A percentile compares a stretch with the other conserved stretches of the same genome.
These are phyloP conservation scores for Osmanthus fragrans DNA, from an alignment of 257 asterid genomes.

Conservation along the genomic window DNA sequence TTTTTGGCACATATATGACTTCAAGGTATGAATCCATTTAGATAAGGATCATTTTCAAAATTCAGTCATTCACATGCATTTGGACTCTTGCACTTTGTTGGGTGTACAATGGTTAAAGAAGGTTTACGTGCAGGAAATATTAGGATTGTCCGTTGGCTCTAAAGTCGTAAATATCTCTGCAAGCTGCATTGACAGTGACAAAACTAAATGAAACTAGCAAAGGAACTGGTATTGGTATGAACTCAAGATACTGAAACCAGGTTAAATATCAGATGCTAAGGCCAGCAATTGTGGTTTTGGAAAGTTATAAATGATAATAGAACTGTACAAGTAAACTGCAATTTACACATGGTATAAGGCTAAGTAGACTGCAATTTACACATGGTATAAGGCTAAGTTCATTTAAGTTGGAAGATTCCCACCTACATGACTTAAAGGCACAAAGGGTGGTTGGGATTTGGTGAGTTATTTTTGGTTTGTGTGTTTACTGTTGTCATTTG, in stretches of 20 bases:
- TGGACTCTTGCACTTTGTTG: background rate
- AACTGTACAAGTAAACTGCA: background rate
- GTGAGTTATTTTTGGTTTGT: background rate
- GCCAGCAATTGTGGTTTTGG: background rate
- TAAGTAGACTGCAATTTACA: background rate
- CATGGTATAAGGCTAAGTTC: background rate
- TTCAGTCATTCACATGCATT: background rate
- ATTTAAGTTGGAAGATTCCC: background rate
- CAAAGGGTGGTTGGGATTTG: background rate
- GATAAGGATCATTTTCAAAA: background rate
- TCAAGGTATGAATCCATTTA: background rate
- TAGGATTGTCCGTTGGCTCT: background rate
- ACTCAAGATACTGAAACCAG: background rate
- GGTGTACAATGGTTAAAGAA: background rate
- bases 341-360: background rate
- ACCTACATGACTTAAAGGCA: background rate
- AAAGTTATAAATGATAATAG: background rate
- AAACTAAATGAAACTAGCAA: background rate
- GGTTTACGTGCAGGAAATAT: background rate
- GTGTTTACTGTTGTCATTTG: background rate
- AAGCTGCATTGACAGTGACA: background rate
- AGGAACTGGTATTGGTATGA: background rate
- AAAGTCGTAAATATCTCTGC: background rate
- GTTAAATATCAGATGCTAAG: background rate
- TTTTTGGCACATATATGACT: background rate